phyloP scores from a whole-genome alignment of 768 basidiomycete species.

The Rhodotorula kratochvilovae region DNA sequence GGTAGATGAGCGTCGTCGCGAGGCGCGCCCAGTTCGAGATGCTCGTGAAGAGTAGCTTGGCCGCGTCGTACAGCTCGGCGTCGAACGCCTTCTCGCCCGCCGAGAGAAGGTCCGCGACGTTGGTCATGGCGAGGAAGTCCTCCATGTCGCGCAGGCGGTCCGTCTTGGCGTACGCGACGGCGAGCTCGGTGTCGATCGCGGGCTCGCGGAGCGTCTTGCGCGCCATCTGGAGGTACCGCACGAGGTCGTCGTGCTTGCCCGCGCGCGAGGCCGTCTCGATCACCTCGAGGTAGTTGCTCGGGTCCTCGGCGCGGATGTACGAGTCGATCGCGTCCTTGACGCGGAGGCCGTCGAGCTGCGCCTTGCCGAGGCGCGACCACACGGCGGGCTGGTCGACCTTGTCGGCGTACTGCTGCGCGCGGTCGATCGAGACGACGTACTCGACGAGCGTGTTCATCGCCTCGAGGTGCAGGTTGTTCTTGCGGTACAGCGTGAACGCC shows the following conservation, averaged over 20 bases:
- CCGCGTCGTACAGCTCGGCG: constrained; percentile 93
- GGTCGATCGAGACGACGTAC: constrained; percentile 95
- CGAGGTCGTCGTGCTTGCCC: constrained; percentile 87
- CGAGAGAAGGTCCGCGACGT: constrained; percentile 91
- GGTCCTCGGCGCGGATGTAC: constrained; percentile 95
- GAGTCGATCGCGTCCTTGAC: constrained; percentile 98
- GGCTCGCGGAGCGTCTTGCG: constrained; percentile 94
- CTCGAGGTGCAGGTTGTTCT: constrained; percentile 88
- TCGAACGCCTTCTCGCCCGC: constrained; percentile 99
- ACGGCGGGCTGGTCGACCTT: constrained; percentile 95
- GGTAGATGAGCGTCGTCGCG: constrained; percentile 95
- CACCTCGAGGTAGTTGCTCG: constrained; percentile 87
- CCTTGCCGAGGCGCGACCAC: constrained; percentile 97
- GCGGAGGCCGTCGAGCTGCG: constrained; percentile 93
- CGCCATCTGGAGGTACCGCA: constrained; percentile 96
- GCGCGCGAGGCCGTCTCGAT: constrained; percentile 93
- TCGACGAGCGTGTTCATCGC: constrained; percentile 98
- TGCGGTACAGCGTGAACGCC: constrained; percentile 94
- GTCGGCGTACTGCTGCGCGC: constrained; percentile 89
- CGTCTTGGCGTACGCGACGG: constrained; percentile 91
- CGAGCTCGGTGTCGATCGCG: constrained; percentile 94
- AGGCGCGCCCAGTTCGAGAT: constrained; percentile 99
- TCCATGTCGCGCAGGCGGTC: constrained; percentile 96
- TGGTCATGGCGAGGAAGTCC: constrained; percentile 96
- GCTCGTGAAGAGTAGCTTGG: constrained; percentile 88